A percentile compares a stretch with the other conserved stretches of the same genome.
Evolutionary conservation across 2,329 filamentous ascomycete species (phyloP).

Genomic region (Hymenoscyphus linearis): DNA sequence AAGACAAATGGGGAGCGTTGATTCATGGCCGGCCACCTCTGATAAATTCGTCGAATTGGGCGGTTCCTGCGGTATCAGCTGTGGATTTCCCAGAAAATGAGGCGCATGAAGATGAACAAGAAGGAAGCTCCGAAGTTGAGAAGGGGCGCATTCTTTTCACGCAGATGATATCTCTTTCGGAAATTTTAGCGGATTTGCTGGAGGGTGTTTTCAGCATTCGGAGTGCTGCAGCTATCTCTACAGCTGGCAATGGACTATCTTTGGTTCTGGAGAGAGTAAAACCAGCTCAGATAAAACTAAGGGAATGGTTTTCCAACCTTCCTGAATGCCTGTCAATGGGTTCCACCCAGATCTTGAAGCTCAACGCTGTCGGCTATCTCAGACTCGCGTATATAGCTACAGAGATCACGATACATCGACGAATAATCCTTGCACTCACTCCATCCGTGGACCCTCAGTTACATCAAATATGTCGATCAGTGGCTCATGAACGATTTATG

Average conservation of each 20-base stretch:
- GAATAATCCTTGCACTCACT: constrained; percentile 41
- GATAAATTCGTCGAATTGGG: constrained; percentile 51
- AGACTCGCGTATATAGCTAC: constrained; percentile 47
- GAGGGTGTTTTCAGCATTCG: constrained; percentile 42
- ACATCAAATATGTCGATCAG: constrained; percentile 25
- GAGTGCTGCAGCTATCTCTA: constrained; percentile 21
- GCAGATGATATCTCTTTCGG: constrained; percentile 45
- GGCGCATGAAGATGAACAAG: background rate
- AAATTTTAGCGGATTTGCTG: constrained; percentile 47
- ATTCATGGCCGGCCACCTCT: constrained; percentile 53
- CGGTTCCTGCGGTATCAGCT: constrained; percentile 40
- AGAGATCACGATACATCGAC: constrained; percentile 46
- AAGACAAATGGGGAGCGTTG: constrained; percentile 57
- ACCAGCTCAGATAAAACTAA: constrained; percentile 43
- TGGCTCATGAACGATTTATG: constrained; percentile 37
- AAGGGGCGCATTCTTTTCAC: constrained; percentile 45
- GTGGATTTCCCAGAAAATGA: constrained; percentile 40
- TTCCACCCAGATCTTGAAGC: constrained; percentile 36
- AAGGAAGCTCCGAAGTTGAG: constrained; percentile 33
- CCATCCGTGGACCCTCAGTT: constrained; percentile 22
- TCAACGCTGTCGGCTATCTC: constrained; percentile 41
- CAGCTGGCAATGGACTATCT: constrained; percentile 21
- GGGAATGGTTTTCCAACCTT: constrained; percentile 43
- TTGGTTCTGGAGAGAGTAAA: constrained; percentile 42
- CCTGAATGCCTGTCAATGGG: constrained; percentile 43